Evolutionary conservation across 1,139 yeast genomes (phyloP).

Genomic region (Suhomyces taliae): DNA sequence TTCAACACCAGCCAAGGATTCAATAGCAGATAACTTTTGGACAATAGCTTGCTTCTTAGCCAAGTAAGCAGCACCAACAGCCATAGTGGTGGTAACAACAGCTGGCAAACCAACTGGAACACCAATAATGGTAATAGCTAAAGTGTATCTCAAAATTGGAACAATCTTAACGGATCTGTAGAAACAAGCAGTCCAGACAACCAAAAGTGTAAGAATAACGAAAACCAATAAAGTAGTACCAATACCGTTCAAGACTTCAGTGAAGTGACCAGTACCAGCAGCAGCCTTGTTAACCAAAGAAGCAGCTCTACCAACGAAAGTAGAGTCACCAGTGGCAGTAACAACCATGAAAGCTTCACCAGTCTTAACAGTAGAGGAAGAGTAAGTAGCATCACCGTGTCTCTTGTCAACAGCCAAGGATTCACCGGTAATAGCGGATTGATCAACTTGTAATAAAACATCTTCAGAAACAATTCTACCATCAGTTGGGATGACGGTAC

Average conservation of each 20-base stretch:
- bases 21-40: constrained; percentile 96
- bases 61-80: constrained; percentile 99
- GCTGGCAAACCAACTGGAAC: constrained; percentile 99
- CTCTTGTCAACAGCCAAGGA: constrained; percentile 94
- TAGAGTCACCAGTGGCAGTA: constrained; percentile 91
- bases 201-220: constrained; percentile 82
- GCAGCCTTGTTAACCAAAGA: constrained; percentile 95
- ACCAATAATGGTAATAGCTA: constrained; percentile 98
- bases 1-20: constrained; percentile 98
- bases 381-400: constrained; percentile 84
- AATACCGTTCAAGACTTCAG: constrained; percentile 96
- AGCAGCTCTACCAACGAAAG: constrained; percentile 96
- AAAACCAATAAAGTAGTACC: constrained; percentile 90
- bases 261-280: constrained; percentile 93
- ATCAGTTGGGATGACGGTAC: constrained; percentile 93
- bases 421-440: constrained; percentile 98
- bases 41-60: constrained; percentile 99
- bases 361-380: constrained; percentile 94
- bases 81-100: constrained; percentile 99
- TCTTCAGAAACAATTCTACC: constrained; percentile 91
- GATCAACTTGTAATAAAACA: constrained; percentile 90
- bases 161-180: constrained; percentile 91
- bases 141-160: constrained; percentile 86
- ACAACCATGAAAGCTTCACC: constrained; percentile 97
- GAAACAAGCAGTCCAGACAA: constrained; percentile 94